Percentiles rank a stretch among this genome's conserved stretches.
phyloP scores from a whole-genome alignment of 805 yeast genomes.

The Yamadazyma phyllophila region DNA sequence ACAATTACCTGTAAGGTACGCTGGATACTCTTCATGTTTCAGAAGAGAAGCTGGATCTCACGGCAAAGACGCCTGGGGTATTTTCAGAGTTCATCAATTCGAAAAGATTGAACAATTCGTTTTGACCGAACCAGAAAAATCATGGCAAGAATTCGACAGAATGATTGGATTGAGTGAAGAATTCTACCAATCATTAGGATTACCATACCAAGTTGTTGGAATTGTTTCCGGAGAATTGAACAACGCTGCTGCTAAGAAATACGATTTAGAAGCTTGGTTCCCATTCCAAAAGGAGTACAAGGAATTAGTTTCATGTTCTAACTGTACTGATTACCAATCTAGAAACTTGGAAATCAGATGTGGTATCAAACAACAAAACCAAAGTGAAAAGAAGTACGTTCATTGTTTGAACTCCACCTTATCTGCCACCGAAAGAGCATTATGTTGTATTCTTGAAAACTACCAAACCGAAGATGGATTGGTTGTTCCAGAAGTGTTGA shows the following conservation, averaged over 20 bases:
- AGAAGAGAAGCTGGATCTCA: conserved; percentile 99
- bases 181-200: conserved; percentile 84
- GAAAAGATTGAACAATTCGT: conserved; percentile 98
- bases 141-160: conserved; percentile 95
- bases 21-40: conserved; percentile 98
- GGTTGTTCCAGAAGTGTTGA: conserved; percentile 88
- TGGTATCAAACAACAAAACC: conserved; percentile 94
- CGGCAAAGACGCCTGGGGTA: conserved; percentile 99
- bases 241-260: conserved; percentile 98
- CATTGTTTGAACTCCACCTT: conserved; percentile 97
- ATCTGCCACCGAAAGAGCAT: conserved; percentile 97
- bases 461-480: conserved; percentile 97
- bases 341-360: conserved; percentile 98
- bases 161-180: conserved; percentile 92
- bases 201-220: conserved; percentile 97
- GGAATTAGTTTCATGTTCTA: conserved; percentile 96
- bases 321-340: conserved; percentile 99
- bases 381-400: conserved; percentile 94
- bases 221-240: conserved; percentile 98
- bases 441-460: conserved; percentile 96
- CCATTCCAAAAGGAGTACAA: conserved; percentile 98
- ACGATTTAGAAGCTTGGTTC: conserved; percentile 99
- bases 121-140: conserved; percentile 94
- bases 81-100: conserved; percentile 97
- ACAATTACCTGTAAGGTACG: conserved; percentile 94